A percentile compares a stretch with the other conserved stretches of the same genome.
phyloP scores from a whole-genome alignment of 1,139 yeast genomes.

The Scheffersomyces insectosa region DNA sequence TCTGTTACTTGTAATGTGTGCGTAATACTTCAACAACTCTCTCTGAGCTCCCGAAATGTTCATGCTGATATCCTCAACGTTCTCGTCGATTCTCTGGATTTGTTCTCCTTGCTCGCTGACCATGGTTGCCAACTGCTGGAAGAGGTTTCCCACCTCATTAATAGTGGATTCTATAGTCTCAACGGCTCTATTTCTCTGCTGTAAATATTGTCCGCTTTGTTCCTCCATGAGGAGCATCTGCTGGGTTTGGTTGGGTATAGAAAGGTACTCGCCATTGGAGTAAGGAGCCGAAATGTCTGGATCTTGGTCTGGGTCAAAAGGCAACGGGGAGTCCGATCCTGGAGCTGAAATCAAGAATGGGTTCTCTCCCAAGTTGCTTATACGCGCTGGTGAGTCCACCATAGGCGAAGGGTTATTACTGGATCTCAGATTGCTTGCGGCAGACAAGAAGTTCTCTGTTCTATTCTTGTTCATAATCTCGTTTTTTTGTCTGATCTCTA shows the following conservation, averaged over 20 bases:
- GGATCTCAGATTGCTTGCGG: slow-evolving; percentile 35
- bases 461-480: slow-evolving; percentile 81
- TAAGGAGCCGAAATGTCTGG: slow-evolving; percentile 32
- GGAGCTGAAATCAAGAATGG: slow-evolving; percentile 36
- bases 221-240: slow-evolving; percentile 76
- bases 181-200: slow-evolving; percentile 85
- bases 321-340: slow-evolving; percentile 18
- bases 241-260: slow-evolving; percentile 75
- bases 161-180: slow-evolving; percentile 95
- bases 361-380: slow-evolving; percentile 35
- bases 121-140: slow-evolving; percentile 95
- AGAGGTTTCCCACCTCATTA: slow-evolving; percentile 92
- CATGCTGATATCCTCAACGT: slow-evolving; percentile 88
- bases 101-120: slow-evolving; percentile 97
- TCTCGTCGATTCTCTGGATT: slow-evolving; percentile 91
- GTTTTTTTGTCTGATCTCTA: slow-evolving; percentile 82
- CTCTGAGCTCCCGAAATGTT: slow-evolving; percentile 94
- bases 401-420: slow-evolving; percentile 29
- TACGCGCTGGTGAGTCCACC: slow-evolving; percentile 5
- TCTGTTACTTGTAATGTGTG: slow-evolving; percentile 83
- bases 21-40: slow-evolving; percentile 86
- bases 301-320: slow-evolving; percentile 36
- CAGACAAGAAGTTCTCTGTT: slow-evolving; percentile 77
- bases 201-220: slow-evolving; percentile 71
- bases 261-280: slow-evolving; percentile 43